phyloP scores from a whole-genome alignment of 768 basidiomycete species.

The Termitomyces bulborhizus region DNA sequence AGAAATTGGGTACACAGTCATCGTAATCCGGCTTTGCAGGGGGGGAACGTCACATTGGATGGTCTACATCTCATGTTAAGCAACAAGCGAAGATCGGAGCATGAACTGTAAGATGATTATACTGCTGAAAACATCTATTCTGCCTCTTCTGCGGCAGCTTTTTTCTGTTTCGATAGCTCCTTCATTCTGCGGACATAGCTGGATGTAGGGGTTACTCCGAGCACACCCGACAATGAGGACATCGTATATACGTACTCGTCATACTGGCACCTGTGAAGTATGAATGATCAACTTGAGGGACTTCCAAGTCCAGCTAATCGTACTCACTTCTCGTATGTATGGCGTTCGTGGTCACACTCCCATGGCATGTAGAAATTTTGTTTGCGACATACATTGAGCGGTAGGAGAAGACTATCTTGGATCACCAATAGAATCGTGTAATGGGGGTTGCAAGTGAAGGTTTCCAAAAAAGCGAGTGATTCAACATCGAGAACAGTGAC shows the following conservation, averaged over 20 bases:
- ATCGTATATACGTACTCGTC: slow-evolving; percentile 67
- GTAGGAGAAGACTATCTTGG: slow-evolving; percentile 70
- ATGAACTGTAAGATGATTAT: slow-evolving; percentile 1
- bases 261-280: slow-evolving; percentile 73
- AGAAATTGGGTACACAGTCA: not conserved
- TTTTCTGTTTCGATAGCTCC: slow-evolving; percentile 68
- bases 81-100: not conserved
- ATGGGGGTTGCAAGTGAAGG: not conserved
- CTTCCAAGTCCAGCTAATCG: not conserved
- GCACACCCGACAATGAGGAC: not conserved
- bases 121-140: slow-evolving; percentile 18
- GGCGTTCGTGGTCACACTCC: slow-evolving; percentile 88
- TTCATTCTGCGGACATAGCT: slow-evolving; percentile 91
- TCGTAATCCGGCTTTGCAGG: not conserved
- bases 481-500: slow-evolving; percentile 2
- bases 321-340: slow-evolving; percentile 79
- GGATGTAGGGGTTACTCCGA: slow-evolving; percentile 5
- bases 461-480: not conserved
- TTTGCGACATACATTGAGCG: slow-evolving; percentile 82
- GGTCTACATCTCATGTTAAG: not conserved
- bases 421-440: not conserved
- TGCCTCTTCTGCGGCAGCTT: slow-evolving; percentile 30
- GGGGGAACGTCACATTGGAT: not conserved
- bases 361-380: slow-evolving; percentile 78
- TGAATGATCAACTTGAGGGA: not conserved